These are phyloP conservation scores for Puccinia hordei DNA, from an alignment of 1,284 basidiomycete genomes.

Conservation along the genomic window DNA sequence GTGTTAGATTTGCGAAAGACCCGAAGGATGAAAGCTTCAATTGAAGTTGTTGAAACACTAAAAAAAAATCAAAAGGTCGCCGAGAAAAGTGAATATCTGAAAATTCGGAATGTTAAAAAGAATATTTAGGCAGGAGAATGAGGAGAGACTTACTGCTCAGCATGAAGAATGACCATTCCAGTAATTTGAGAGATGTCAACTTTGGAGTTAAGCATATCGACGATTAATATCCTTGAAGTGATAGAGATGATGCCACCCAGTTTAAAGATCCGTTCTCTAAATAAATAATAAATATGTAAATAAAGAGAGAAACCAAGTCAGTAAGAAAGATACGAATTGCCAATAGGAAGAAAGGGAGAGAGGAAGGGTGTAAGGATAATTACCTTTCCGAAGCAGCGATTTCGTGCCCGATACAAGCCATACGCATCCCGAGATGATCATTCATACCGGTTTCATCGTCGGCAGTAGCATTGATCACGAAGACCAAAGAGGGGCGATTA, in stretches of 20 bases:
- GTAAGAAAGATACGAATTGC: too few relatives aligned
- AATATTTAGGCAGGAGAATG: not conserved
- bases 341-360: not conserved
- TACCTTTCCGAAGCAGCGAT: conserved; percentile 77
- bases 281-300: not conserved
- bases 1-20: conserved; percentile 82
- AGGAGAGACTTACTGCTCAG: conserved; percentile 70
- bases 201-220: conserved; percentile 85
- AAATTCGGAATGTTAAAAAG: not conserved
- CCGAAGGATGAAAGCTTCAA: conserved; percentile 87
- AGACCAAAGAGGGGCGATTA: not conserved
- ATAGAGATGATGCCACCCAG: conserved; percentile 85
- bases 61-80: too few relatives aligned
- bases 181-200: conserved; percentile 83
- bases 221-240: conserved; percentile 89
- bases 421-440: conserved; percentile 83
- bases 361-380: conserved; percentile 54
- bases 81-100: not conserved
- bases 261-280: conserved; percentile 79
- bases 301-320: not conserved
- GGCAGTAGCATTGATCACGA: conserved; percentile 73
- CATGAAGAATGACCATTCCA: conserved; percentile 89
- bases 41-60: conserved; percentile 78
- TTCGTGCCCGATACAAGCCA: conserved; percentile 82
- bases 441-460: conserved; percentile 89